These are phyloP conservation scores for Backusella psychrophila DNA, from an alignment of 192 early-diverging fungal genomes.

Conservation along the genomic window DNA sequence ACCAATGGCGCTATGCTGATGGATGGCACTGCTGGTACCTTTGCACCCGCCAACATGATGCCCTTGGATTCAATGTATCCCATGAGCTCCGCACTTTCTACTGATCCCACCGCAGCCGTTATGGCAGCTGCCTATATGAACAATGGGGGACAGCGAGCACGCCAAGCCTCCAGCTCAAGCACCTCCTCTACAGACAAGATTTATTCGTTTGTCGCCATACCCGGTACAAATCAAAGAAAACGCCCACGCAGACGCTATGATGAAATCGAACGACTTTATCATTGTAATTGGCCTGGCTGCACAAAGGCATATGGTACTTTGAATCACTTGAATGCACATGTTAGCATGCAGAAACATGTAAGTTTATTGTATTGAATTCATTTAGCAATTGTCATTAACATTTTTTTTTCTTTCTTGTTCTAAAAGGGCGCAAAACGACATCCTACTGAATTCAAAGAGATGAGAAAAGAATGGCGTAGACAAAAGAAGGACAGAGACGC, in stretches of 20 bases:
- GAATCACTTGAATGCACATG: slow-evolving; percentile 68
- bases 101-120: background rate
- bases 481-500: slow-evolving; percentile 52
- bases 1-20: background rate
- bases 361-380: background rate
- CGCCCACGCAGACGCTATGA: slow-evolving; percentile 58
- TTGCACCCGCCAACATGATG: slow-evolving; percentile 2
- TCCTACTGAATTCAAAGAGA: slow-evolving; percentile 55
- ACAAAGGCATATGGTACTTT: slow-evolving; percentile 63
- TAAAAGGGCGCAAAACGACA: slow-evolving; percentile 28
- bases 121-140: background rate
- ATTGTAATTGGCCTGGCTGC: slow-evolving; percentile 55
- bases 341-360: slow-evolving; percentile 66
- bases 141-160: background rate
- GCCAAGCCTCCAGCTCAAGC: slow-evolving; percentile 13
- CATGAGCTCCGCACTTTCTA: background rate
- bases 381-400: background rate
- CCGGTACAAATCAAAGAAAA: slow-evolving; percentile 56
- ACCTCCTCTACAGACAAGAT: slow-evolving; percentile 28
- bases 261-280: slow-evolving; percentile 65
- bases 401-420: slow-evolving; percentile 11
- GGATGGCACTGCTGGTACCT: background rate
- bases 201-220: slow-evolving; percentile 56
- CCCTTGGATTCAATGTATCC: background rate
- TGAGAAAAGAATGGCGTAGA: slow-evolving; percentile 54